Evolutionary conservation across 257 asterid species (phyloP).

Genomic region (Fraxinus cuspidata): DNA sequence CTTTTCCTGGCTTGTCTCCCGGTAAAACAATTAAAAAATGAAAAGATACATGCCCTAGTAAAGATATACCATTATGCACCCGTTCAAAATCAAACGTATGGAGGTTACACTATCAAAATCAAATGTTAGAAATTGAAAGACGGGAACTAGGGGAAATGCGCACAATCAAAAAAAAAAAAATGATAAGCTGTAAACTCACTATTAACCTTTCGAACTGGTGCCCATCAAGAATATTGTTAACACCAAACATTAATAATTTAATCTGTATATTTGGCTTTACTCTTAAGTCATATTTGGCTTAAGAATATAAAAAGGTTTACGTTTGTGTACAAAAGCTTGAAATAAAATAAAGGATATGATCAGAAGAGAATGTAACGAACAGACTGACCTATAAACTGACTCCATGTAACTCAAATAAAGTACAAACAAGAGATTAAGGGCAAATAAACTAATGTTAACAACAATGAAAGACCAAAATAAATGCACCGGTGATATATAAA

Average conservation of each 20-base stretch:
- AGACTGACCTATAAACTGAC: background rate
- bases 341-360: background rate
- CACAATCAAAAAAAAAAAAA: no score
- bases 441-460: background rate
- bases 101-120: background rate
- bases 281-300: background rate
- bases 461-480: background rate
- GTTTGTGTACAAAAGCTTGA: background rate
- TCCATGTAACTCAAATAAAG: background rate
- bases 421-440: background rate
- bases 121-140: slow-evolving; percentile 12
- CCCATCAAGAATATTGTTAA: background rate
- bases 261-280: background rate
- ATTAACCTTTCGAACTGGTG: background rate
- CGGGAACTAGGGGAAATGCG: background rate
- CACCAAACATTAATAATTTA: background rate
- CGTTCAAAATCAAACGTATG: slow-evolving; percentile 1
- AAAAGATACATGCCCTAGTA: slow-evolving; percentile 5
- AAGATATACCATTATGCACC: slow-evolving; percentile 3
- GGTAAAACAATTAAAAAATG: background rate
- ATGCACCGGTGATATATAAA: background rate
- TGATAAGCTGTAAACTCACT: no score
- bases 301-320: background rate
- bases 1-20: slow-evolving; percentile 10
- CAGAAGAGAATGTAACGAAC: background rate